Percentiles rank a stretch among this genome's conserved stretches.
phyloP scores from a whole-genome alignment of 2,329 filamentous ascomycete genomes.

The Xylaria sp. region DNA sequence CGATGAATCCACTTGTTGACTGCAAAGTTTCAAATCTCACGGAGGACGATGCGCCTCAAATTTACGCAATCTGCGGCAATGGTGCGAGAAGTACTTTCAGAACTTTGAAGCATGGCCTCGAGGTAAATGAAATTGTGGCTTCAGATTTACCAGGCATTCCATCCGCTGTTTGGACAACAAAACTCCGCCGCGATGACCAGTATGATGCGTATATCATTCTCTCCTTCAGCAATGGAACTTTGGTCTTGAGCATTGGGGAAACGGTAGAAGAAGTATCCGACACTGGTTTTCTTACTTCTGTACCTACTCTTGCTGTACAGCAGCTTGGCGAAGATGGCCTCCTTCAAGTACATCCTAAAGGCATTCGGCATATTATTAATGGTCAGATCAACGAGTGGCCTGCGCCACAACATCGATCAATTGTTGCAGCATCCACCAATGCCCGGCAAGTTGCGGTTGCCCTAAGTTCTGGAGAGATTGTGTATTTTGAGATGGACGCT shows the following conservation, averaged over 20 bases:
- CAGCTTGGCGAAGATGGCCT: slow-evolving; percentile 93
- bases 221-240: slow-evolving; percentile 87
- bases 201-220: slow-evolving; percentile 97
- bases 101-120: slow-evolving; percentile 89
- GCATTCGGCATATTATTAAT: slow-evolving; percentile 86
- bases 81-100: slow-evolving; percentile 91
- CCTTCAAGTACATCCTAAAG: slow-evolving; percentile 95
- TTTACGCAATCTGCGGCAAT: slow-evolving; percentile 90
- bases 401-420: slow-evolving; percentile 90
- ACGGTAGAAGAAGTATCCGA: slow-evolving; percentile 96
- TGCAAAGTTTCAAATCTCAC: slow-evolving; percentile 92
- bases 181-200: slow-evolving; percentile 81
- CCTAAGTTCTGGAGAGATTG: slow-evolving; percentile 93
- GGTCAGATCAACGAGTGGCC: slow-evolving; percentile 92
- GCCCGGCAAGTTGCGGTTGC: slow-evolving; percentile 92
- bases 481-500: slow-evolving; percentile 96
- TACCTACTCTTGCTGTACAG: slow-evolving; percentile 90
- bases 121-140: slow-evolving; percentile 95
- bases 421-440: slow-evolving; percentile 94
- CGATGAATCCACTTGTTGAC: slow-evolving; percentile 90
- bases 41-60: slow-evolving; percentile 93
- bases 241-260: slow-evolving; percentile 94
- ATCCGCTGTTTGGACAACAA: slow-evolving; percentile 94
- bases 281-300: slow-evolving; percentile 88
- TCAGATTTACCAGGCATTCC: slow-evolving; percentile 90